A percentile compares a stretch with the other conserved stretches of the same genome.
Conservation (phyloP, 768 basidiomycete genomes). For the Leccinum aurantiacum region DNA sequence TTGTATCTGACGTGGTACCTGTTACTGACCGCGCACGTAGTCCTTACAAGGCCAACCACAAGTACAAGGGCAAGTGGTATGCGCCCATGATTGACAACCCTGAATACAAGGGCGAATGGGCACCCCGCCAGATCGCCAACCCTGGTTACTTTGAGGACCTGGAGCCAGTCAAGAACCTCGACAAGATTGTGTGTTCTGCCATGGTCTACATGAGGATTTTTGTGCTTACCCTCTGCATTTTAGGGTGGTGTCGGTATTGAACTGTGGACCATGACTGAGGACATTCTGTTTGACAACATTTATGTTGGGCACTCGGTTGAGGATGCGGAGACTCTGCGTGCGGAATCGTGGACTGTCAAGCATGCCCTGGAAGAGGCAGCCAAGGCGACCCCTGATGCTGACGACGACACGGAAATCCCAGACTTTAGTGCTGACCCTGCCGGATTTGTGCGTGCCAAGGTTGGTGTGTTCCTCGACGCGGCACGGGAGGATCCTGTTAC, state of each 20-base stretch:
- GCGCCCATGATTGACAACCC: slow-evolving; percentile 96
- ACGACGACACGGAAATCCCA: slow-evolving; percentile 41
- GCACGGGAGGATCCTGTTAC: slow-evolving; percentile 71
- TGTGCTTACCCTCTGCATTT: slow-evolving; percentile 2
- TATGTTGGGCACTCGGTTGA: slow-evolving; percentile 88
- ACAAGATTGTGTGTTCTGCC: slow-evolving; percentile 68
- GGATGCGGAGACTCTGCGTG: slow-evolving; percentile 81
- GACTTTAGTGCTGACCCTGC: slow-evolving; percentile 74
- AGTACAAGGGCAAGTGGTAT: slow-evolving; percentile 98
- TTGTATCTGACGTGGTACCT: background rate
- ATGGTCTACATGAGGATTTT: no score
- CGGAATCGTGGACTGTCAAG: slow-evolving; percentile 92
- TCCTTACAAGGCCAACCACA: slow-evolving; percentile 87
- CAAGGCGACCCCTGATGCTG: slow-evolving; percentile 46
- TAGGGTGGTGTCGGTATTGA: slow-evolving; percentile 96
- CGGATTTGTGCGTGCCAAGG: slow-evolving; percentile 75
- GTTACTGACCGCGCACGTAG: slow-evolving; percentile 35
- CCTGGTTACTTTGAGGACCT: slow-evolving; percentile 88
- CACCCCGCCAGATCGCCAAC: slow-evolving; percentile 88
- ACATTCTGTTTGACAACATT: slow-evolving; percentile 91
- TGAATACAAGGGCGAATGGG: slow-evolving; percentile 94
- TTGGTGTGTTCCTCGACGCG: slow-evolving; percentile 76
- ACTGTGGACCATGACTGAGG: slow-evolving; percentile 99
- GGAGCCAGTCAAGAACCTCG: slow-evolving; percentile 75
- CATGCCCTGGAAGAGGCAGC: slow-evolving; percentile 70